Conservation (phyloP, 169 alveolate genomes). For the Plasmodium fragile region DNA sequence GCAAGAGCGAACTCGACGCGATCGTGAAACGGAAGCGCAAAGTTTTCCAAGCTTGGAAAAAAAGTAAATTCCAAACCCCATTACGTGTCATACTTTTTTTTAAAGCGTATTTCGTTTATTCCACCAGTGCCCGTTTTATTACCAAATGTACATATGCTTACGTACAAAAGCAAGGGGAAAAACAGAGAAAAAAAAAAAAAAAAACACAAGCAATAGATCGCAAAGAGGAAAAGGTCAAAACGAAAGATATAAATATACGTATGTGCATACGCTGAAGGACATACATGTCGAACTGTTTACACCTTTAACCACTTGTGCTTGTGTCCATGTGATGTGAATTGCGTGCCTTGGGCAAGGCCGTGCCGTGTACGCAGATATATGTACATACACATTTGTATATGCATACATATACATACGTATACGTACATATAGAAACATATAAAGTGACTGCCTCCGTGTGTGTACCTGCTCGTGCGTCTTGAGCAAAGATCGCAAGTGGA, state of each 20-base stretch:
- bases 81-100: not conserved
- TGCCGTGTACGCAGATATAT: not conserved
- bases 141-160: not conserved
- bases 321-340: not conserved
- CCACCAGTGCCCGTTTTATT: not conserved
- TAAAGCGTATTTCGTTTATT: not conserved
- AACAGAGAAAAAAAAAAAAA: conserved; percentile 1
- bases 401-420: not conserved
- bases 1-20: not conserved
- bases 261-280: not conserved
- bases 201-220: not conserved
- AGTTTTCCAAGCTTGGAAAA: not conserved
- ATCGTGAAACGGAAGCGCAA: not conserved
- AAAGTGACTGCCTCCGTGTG: not conserved
- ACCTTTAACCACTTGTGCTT: not conserved
- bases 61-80: not conserved
- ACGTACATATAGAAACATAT: not conserved
- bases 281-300: not conserved
- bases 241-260: not conserved
- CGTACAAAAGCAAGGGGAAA: not conserved
- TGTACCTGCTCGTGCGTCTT: not conserved
- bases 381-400: not conserved
- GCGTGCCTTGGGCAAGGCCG: not conserved
- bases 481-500: not conserved
- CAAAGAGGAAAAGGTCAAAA: not conserved